Percentiles rank a stretch among this genome's conserved stretches.
Evolutionary conservation across 164 flowering plant genomes (phyloP).

Genomic region (Magnolia officinalis): DNA sequence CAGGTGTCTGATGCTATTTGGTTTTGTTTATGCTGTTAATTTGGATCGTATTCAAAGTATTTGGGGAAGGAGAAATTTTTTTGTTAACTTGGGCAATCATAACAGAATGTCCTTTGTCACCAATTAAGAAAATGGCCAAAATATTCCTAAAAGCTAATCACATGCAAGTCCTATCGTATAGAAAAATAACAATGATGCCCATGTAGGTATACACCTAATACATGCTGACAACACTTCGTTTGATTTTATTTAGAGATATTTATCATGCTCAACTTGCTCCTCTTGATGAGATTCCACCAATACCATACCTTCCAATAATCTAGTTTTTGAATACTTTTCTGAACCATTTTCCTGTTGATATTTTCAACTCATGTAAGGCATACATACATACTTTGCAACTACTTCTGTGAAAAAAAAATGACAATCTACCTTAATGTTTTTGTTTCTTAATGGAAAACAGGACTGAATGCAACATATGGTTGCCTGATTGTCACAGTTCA

Average conservation of each 20-base stretch:
- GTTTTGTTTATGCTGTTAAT: not conserved
- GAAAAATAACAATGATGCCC: too few species aligned
- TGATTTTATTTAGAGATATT: not conserved
- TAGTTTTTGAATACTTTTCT: too few species aligned
- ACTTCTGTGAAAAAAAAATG: too few species aligned
- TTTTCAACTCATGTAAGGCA: too few species aligned
- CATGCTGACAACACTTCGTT: not conserved
- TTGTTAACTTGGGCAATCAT: not conserved
- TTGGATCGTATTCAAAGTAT: not conserved
- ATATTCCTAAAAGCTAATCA: too few species aligned
- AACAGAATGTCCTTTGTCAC: too few species aligned
- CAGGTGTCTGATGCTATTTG: constrained; percentile 40
- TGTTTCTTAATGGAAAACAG: not conserved
- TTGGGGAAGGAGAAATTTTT: not conserved
- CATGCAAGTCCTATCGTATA: too few species aligned
- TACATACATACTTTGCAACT: too few species aligned
- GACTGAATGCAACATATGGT: not conserved
- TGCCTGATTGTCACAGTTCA: not conserved
- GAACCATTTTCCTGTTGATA: too few species aligned
- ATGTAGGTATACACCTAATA: not conserved
- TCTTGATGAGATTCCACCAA: too few species aligned
- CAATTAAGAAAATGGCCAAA: too few species aligned
- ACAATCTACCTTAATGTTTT: not conserved
- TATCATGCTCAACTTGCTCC: not conserved
- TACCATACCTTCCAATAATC: too few species aligned